These are phyloP conservation scores for Allium cepa DNA, from an alignment of 106 monocot species.

Conservation along the genomic window DNA sequence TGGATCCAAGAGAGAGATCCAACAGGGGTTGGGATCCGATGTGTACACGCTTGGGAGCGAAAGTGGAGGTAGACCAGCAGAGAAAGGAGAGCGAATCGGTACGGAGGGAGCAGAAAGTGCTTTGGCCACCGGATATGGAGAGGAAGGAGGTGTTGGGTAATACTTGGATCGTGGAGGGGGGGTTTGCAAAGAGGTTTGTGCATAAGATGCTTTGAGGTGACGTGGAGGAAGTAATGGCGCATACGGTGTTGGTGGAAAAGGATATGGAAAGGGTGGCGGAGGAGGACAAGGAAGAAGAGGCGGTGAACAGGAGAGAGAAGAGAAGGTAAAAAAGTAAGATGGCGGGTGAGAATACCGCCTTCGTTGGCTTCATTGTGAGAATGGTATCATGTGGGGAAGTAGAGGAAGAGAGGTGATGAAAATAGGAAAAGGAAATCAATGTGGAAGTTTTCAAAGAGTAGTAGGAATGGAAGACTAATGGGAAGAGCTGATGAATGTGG, in stretches of 20 bases:
- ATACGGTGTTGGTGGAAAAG: constrained; percentile 24
- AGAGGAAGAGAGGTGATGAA: not conserved
- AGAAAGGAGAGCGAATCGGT: constrained; percentile 25
- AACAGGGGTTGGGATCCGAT: constrained; percentile 16
- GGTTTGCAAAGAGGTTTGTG: constrained; percentile 5
- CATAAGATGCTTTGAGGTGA: constrained; percentile 20
- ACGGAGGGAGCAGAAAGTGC: constrained; percentile 37
- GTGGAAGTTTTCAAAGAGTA: not conserved
- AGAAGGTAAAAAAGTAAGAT: constrained; percentile 16
- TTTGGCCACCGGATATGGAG: constrained; percentile 36
- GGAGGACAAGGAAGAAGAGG: constrained; percentile 29
- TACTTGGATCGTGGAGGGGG: constrained; percentile 8
- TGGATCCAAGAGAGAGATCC: constrained; percentile 51
- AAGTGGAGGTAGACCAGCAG: constrained; percentile 41
- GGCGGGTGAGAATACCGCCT: constrained; percentile 11
- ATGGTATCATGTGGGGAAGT: not conserved
- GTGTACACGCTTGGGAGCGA: constrained; percentile 57
- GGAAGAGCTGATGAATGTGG: too few species aligned
- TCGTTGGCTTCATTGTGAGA: constrained; percentile 4
- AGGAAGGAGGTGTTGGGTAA: constrained; percentile 26
- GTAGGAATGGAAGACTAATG: too few species aligned
- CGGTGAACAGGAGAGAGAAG: constrained; percentile 17
- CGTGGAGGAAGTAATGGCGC: constrained; percentile 26
- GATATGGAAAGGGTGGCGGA: constrained; percentile 30
- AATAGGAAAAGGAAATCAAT: not conserved